Base-by-base conservation (phyloP, 2,329 filamentous ascomycete species). In the Corniculantispora saksenae region DNA sequence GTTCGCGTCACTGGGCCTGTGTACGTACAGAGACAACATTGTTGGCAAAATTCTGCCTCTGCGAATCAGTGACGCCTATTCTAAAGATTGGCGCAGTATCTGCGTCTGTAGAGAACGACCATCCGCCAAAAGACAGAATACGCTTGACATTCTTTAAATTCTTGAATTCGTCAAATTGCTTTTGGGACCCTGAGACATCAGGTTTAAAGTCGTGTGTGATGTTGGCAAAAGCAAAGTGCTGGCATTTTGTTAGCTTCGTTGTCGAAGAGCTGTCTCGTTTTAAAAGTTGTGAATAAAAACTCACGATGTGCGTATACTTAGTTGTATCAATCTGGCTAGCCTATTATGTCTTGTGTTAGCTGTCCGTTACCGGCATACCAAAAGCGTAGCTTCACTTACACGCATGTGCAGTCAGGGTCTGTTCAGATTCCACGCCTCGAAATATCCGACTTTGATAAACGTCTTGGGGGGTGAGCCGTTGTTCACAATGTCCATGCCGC, bases 51-150 rank as follows among this genome's bases (percentile, higher is more conserved):
- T 15, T 72, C 17, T 66, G 53, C 0, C 75, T 71, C 57, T 82
- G 79, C 0, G 66, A 73, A 1, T 69, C 51, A 55, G 6, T 63
- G 7, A 75, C 70, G n/a, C 67, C 76, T 2, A 77, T 54, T 0
- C 79, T 72, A 63, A 82, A 75, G 27, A 80, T 78, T 23, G 32
- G 17, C 64, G 74, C 79, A 1, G 77, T 80, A 19, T 43, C 66
- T 0, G 71, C 65, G 17, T 74, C 70, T 0, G 79, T 81, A 0
- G 76, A 79, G 65, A 79, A 81, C 1, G 68, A 70, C 81, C 81
- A 83, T 13, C 81, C 81, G 10, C 81, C 81, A 67, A 83, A 77
- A 0, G 78, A 76, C 2, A 83, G 10, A 43, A 83, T 77, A 12
- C 69, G 71, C 66, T 79, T 78, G 3, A 74, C 29, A 0, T 61